Evolutionary conservation across 2,329 filamentous ascomycete genomes (phyloP).

Genomic region (Diplodia corticola): DNA sequence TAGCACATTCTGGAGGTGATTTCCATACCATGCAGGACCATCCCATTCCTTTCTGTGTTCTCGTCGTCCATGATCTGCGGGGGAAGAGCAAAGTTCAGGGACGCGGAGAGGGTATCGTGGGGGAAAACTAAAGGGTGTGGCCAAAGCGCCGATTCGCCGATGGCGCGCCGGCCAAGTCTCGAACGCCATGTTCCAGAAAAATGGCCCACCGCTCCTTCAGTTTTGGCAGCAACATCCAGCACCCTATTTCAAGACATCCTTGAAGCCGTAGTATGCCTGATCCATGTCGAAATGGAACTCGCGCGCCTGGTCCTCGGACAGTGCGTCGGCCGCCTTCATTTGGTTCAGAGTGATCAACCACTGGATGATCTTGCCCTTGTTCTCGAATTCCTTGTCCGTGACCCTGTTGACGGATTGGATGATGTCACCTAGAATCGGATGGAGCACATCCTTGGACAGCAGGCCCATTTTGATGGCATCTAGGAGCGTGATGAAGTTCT

Average conservation of each 20-base stretch:
- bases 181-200: neutral
- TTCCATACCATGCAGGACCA: constrained; percentile 20
- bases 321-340: constrained; percentile 92
- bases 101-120: constrained; percentile 11
- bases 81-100: constrained; percentile 2
- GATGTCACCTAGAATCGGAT: constrained; percentile 89
- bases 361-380: constrained; percentile 94
- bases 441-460: constrained; percentile 92
- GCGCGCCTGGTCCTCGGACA: constrained; percentile 81
- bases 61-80: constrained; percentile 19
- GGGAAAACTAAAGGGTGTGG: constrained; percentile 17
- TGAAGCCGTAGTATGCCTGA: constrained; percentile 91
- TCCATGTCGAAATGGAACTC: constrained; percentile 94
- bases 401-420: constrained; percentile 98
- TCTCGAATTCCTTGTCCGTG: constrained; percentile 92
- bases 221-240: neutral
- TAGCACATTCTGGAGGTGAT: neutral
- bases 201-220: neutral
- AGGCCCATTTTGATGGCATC: constrained; percentile 92
- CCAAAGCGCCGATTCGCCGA: constrained; percentile 21
- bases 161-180: constrained; percentile 4
- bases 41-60: neutral
- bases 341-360: constrained; percentile 98
- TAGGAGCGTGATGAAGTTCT: constrained; percentile 98
- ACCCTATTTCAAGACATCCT: constrained; percentile 61